Evolutionary conservation across 2,329 filamentous ascomycete species (phyloP), one percentile per base, ranked within the genome.

Genomic region (Parastagonospora nodorum): DNA sequence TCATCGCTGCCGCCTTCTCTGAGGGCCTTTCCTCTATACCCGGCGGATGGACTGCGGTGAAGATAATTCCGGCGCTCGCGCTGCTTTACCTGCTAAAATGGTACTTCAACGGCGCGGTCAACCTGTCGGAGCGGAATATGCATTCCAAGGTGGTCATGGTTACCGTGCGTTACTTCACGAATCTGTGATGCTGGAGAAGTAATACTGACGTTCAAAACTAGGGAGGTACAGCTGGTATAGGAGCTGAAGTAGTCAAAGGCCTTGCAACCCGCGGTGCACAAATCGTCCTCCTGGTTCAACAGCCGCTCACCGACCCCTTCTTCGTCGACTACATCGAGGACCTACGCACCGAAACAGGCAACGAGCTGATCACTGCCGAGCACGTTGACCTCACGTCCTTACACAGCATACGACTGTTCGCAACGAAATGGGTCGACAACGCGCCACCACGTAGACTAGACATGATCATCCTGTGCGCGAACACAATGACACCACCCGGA

Each of bases 371-470:
- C 62, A 97, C 96, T 66, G 92, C 94, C 52, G 94, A 99, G 74
- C 90, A 96, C 75, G 91, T 96, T 63, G 92, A 99, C 69, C 84
- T 99, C 27, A 78, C 88, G 10, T 93, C 88, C 12, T 80, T 99
- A n/a, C 86, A 96, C 72, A 95, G 90, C 72, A 88, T 99, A 63
- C 89, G 94, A 33, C 82, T 87, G 56, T 99, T 99, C 72, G 94
- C 94, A 10, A 99, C 94, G 0, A 93, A 91, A 78, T 99, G 95
- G 93, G 91, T 99, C 60, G 93, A 99, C 74, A 97, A 97, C 73
- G 84, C 89, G 16, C 93, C 94, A 2, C 90, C 92, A 8, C 83
- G 95, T 49, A 82, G 95, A 41, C 78, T 99, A 6, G 94, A 99
- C 73, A 92, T 93, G 86, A 79, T 99, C 40, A 84, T 99, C 15